Evolutionary conservation across 805 yeast species (phyloP).

Genomic region (Naumovozyma castellii): DNA sequence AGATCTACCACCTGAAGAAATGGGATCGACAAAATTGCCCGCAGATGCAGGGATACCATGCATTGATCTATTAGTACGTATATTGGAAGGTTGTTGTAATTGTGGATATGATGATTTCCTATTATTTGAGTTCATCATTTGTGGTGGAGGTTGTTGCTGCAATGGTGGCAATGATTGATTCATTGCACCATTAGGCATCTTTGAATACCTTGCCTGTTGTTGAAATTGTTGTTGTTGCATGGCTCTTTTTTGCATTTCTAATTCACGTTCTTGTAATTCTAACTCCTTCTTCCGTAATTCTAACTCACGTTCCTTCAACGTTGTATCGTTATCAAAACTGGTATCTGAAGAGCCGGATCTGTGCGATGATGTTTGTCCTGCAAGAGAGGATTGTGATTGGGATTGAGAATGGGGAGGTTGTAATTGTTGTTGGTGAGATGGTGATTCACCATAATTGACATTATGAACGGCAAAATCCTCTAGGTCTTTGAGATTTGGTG

Average conservation of each 20-base stretch:
- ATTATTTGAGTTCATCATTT: constrained; percentile 2
- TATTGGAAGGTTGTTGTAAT: constrained; percentile 11
- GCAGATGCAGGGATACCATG: constrained; percentile 19
- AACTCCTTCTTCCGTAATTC: constrained; percentile 28
- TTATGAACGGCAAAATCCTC: constrained; percentile 27
- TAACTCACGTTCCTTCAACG: constrained; percentile 25
- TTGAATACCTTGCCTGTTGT: constrained; percentile 4
- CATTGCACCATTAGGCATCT: neutral
- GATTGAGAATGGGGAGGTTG: constrained; percentile 1
- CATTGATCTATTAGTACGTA: constrained; percentile 20
- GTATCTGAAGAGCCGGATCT: constrained; percentile 9
- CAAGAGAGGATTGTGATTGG: neutral
- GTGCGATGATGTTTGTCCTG: constrained; percentile 3
- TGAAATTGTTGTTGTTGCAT: constrained; percentile 17
- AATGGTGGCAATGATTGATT: neutral
- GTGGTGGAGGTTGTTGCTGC: constrained; percentile 5
- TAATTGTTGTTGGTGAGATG: constrained; percentile 6
- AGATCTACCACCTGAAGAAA: constrained; percentile 2
- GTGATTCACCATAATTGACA: constrained; percentile 24
- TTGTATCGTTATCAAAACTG: constrained; percentile 6
- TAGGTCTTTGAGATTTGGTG: constrained; percentile 26
- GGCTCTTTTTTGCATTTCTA: constrained; percentile 25
- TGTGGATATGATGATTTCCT: constrained; percentile 17
- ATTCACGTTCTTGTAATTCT: constrained; percentile 29
- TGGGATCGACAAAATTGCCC: constrained; percentile 17